Evolutionary conservation across 2,329 filamentous ascomycete species (phyloP), one percentile per base, ranked within the genome.

Genomic region (Fonsecaea multimorphosa): DNA sequence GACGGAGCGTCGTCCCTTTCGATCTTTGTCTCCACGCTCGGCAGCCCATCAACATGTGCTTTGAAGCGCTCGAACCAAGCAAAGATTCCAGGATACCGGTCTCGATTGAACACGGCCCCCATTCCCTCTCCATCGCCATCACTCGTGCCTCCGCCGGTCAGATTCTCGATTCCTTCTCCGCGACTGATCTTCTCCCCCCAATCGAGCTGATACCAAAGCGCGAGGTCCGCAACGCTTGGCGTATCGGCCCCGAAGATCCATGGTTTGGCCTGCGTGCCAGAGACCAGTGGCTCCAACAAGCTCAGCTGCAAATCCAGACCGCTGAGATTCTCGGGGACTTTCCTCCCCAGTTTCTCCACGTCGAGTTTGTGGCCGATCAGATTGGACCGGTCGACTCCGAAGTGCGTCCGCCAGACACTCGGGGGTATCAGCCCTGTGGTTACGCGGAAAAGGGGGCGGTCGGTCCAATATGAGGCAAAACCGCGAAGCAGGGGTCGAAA

Each of bases 131-230:
- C 70, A 12, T 29, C 34, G n/a, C 68, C 67, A 54, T 71, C 70
- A 5, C 3, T 12, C 14, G 65, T 64, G 12, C 58, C 63, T 2
- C 65, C 68, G 22, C 64, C 68, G 7, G 65, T 72, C 29, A 72
- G 51, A 58, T 70, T 55, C 27, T 40, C 29, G 19, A 70, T 63
- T 1, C 65, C 67, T n/a, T 71, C 63, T 0, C 70, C 70, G 12
- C 64, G 63, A 49, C 60, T 61, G 60, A 70, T 72, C 62, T 68
- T 71, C 61, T 68, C 66, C 8, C 63, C 70, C 70, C 70, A 72
- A n/a, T 71, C 68, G 3, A 72, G 58, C 53, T 71, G 68, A 55
- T 71, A 71, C 40, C 54, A 72, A 19, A 72, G 51, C 11, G 62
- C 64, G 2, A 71, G 51, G 40, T 72, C 70, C 1, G 64, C 67